These are phyloP conservation scores for Boechera retrofracta DNA, from an alignment of 345 rosid species.

Conservation along the genomic window DNA sequence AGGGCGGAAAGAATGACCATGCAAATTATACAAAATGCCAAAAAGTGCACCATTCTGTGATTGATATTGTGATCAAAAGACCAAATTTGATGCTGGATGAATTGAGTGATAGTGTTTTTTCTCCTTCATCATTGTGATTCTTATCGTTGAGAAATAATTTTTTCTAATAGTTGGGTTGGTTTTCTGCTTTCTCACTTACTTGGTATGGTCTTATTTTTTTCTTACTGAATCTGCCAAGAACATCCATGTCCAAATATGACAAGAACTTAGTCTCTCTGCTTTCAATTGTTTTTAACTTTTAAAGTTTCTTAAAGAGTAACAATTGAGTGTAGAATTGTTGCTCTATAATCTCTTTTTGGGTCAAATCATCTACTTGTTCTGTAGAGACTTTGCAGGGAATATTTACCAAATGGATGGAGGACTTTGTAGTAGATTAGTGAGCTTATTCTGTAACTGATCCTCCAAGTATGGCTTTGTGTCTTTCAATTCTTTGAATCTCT, in stretches of 20 bases:
- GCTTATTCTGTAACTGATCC: background rate
- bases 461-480: background rate
- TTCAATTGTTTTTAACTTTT: too few relatives aligned
- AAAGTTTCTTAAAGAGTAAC: background rate
- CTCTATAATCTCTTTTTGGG: background rate
- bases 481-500: background rate
- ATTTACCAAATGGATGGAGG: background rate
- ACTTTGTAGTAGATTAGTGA: too few relatives aligned
- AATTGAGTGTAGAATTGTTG: background rate
- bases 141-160: background rate
- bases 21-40: background rate
- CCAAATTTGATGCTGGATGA: background rate
- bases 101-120: background rate
- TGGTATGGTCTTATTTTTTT: too few relatives aligned
- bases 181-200: background rate
- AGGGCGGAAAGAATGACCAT: background rate
- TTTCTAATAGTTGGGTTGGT: background rate
- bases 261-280: background rate
- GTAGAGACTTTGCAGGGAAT: background rate
- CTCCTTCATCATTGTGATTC: background rate
- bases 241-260: background rate
- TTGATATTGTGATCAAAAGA: background rate
- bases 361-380: background rate
- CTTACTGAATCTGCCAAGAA: background rate
- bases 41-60: background rate